Evolutionary conservation across 2,329 filamentous ascomycete species (phyloP), one percentile per base, ranked within the genome.

Genomic region (Coniochaeta sp.): DNA sequence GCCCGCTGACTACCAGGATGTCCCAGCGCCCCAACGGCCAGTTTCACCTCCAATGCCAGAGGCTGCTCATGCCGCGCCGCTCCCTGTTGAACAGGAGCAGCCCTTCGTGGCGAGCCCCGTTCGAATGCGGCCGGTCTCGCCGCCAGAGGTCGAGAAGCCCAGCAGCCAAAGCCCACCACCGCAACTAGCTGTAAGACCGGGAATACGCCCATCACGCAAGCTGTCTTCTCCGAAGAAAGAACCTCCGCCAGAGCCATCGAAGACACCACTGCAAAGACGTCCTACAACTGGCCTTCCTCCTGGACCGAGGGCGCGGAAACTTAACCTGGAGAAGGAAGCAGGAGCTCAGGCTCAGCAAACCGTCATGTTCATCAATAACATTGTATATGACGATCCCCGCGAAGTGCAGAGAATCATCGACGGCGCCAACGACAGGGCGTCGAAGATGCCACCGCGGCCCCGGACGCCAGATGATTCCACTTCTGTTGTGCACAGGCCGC

Each of bases 361-460:
- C 4, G 76, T 84, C 54, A 79, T 85, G 77, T 78, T 83, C 59
- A 70, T 85, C 57, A 85, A 83, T 61, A 75, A 80, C 57, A 82
- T 84, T 59, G 74, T 81, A 38, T 84, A 84, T 62, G 74, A 84
- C 59, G 74, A 86, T 60, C 81, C 82, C 0, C 70, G 66, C 30
- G 69, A 72, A 1, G 80, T 85, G 2, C 73, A 78, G 58, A 75
- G 73, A 26, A 81, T 84, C 61, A 76, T 84, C 38, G 74, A 78
- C 32, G 75, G 71, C 12, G 77, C 74, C 3, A 72, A 74, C 19
- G 73, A 73, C 26, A 71, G 69, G 24, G 69, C 68, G 19, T 57
- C 61, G 7, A 70, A 69, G 54, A 62, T 64, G 4, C 36, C 62
- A 17, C 59, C 64, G 17, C 58, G 60, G 19, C 63, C 65, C 2